Conservation (phyloP, 2,329 filamentous ascomycete genomes). For the Diaporthe caulivora region DNA sequence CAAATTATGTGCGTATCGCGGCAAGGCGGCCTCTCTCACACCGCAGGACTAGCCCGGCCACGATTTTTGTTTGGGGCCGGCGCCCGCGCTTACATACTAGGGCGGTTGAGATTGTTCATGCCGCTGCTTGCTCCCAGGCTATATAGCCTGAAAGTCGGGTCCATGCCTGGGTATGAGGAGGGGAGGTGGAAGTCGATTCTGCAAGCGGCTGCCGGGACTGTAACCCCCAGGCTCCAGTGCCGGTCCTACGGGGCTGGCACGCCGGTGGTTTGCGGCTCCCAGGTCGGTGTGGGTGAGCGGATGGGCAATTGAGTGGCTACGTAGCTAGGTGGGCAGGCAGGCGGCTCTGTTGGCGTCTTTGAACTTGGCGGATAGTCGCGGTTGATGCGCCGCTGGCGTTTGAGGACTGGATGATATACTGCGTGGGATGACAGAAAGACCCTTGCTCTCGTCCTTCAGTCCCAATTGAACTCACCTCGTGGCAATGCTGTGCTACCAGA, state of each 20-base stretch:
- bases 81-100: not conserved
- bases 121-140: not conserved
- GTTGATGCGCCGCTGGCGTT: not conserved
- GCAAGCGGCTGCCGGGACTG: not conserved
- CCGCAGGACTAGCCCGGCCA: not conserved
- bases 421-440: no score
- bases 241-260: not conserved
- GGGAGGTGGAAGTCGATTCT: not conserved
- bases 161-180: no score
- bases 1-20: constrained; percentile 9
- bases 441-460: no score
- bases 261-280: not conserved
- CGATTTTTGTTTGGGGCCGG: constrained; percentile 1
- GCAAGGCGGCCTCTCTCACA: constrained; percentile 2
- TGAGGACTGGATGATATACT: not conserved
- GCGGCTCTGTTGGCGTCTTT: not conserved
- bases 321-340: no score
- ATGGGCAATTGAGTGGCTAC: not conserved
- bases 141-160: not conserved
- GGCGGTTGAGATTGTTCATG: not conserved
- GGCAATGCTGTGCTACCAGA: not conserved
- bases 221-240: not conserved
- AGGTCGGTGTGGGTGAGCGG: not conserved
- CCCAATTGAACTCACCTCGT: no score
- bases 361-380: not conserved